phyloP scores from a whole-genome alignment of 768 basidiomycete species.

The Boletus subparvulus region DNA sequence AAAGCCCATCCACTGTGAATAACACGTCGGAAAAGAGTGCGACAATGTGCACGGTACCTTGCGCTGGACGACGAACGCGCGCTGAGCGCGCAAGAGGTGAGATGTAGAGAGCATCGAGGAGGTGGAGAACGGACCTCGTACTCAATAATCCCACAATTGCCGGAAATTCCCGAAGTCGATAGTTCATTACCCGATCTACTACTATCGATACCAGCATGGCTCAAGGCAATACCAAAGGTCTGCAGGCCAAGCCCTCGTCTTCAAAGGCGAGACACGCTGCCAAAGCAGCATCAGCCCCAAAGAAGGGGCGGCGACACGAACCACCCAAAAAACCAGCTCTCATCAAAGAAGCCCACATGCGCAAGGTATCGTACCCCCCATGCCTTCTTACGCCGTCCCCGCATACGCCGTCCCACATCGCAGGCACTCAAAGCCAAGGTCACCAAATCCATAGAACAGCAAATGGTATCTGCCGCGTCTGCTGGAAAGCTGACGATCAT shows the following conservation, averaged over 20 bases:
- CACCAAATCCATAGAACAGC: conserved; percentile 86
- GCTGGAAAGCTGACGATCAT: conserved; percentile 90
- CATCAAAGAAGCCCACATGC: conserved; percentile 74
- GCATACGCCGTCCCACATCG: background rate
- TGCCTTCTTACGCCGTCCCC: background rate
- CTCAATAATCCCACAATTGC: conserved; percentile 6
- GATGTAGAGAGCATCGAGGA: conserved; percentile 45
- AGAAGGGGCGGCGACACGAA: conserved; percentile 76
- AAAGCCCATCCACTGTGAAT: conserved; percentile 5
- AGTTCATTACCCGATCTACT: background rate
- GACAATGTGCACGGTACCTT: conserved; percentile 37
- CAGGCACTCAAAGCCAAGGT: conserved; percentile 88
- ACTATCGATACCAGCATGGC: conserved; percentile 44
- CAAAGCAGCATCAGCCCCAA: conserved; percentile 67
- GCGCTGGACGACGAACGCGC: conserved; percentile 44
- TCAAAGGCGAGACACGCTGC: conserved; percentile 53
- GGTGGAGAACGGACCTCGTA: background rate
- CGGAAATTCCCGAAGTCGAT: conserved; percentile 27
- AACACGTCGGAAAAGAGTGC: background rate
- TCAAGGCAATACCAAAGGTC: conserved; percentile 85
- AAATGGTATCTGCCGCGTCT: conserved; percentile 88
- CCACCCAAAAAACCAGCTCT: conserved; percentile 78
- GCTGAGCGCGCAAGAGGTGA: conserved; percentile 52
- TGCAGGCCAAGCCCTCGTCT: conserved; percentile 50
- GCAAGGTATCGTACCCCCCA: conserved; percentile 53